These are phyloP conservation scores for Daldinia eschscholtzii DNA, from an alignment of 2,329 filamentous ascomycete genomes.

Conservation along the genomic window DNA sequence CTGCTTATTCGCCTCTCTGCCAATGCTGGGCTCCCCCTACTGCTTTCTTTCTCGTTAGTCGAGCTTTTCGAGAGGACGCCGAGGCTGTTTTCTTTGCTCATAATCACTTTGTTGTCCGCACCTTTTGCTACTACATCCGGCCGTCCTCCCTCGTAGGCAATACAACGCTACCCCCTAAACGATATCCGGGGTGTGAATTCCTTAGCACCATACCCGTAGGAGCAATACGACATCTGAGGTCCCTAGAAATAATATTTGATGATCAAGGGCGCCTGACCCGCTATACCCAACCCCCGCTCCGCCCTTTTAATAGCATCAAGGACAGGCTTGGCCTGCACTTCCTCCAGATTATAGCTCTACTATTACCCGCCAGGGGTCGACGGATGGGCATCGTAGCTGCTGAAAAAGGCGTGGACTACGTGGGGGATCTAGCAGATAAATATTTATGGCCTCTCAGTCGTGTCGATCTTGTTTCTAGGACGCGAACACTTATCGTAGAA, in stretches of 20 bases:
- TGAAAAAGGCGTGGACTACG: constrained; percentile 6
- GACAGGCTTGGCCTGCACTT: constrained; percentile 1
- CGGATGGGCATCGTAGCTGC: constrained; percentile 1
- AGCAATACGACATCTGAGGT: constrained; percentile 5
- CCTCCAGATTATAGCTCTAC: neutral
- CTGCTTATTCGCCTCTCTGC: constrained; percentile 2
- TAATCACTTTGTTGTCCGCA: constrained; percentile 6
- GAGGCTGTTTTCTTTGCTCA: constrained; percentile 6
- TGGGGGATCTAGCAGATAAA: constrained; percentile 6
- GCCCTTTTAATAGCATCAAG: neutral
- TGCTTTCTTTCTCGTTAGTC: constrained; percentile 18
- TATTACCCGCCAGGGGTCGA: neutral
- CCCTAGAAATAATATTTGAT: constrained; percentile 5
- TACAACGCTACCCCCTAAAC: neutral
- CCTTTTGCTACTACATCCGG: neutral
- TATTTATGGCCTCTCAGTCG: constrained; percentile 9
- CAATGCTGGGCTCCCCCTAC: constrained; percentile 14
- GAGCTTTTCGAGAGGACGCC: neutral
- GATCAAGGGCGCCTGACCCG: neutral
- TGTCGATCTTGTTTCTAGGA: constrained; percentile 2
- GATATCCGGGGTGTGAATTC: constrained; percentile 13
- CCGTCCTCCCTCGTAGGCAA: constrained; percentile 2
- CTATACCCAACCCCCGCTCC: neutral
- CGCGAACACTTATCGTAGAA: neutral
- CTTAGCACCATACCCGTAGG: constrained; percentile 8